Base-by-base conservation (phyloP, 345 rosid genomes). In the Linum usitatissimum region DNA sequence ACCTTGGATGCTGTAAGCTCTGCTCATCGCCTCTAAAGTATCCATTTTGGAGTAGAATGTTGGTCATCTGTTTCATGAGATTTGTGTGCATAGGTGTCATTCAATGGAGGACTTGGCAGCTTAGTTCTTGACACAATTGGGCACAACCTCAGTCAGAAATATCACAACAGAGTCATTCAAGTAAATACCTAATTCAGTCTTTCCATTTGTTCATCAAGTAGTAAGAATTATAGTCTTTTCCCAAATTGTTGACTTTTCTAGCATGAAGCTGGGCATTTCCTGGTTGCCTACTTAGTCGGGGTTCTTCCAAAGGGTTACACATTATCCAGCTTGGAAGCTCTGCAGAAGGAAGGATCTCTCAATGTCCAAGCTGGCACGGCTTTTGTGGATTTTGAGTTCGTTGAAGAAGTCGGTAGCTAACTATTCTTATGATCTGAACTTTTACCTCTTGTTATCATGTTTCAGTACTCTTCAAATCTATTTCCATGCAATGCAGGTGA, bases 191-290 rank as follows among this genome's bases (percentile, higher is more conserved):
- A 51, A 7, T 59, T 65, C 55, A 56, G 19, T 36, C 63, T 40
- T 56, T 40, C 28, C 19, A 23, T 40, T 10, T 17, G 48, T 8
- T 14, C 3, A 23, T 23, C 0, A 15, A 30, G 8, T 3, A 9
- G 12, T 1, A 57, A 57, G 34, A 13, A 6, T 19, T 4, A 19
- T 10, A 15, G 34, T 17, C 48, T 9, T 8, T 13, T 36, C 59
- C 3, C 6, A 10, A n/a, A 17, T 13, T 57, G 18, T 34, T 6
- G 14, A 1, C 10, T 55, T 23, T 8, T 65, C 76, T 78, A 92
- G 96, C 98, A 89, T 57, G 98, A 92, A 81, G 98, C 98, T 53
- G 95, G 98, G n/a, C 98, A 91, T 81, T 86, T 88, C 92, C 76
- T 88, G 72, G 78, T 91, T 45, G 95, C 98, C 17, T 91, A 88